These are phyloP conservation scores for Globisporangium spinosum DNA, from an alignment of 352 stramenopile genomes.

Conservation along the genomic window DNA sequence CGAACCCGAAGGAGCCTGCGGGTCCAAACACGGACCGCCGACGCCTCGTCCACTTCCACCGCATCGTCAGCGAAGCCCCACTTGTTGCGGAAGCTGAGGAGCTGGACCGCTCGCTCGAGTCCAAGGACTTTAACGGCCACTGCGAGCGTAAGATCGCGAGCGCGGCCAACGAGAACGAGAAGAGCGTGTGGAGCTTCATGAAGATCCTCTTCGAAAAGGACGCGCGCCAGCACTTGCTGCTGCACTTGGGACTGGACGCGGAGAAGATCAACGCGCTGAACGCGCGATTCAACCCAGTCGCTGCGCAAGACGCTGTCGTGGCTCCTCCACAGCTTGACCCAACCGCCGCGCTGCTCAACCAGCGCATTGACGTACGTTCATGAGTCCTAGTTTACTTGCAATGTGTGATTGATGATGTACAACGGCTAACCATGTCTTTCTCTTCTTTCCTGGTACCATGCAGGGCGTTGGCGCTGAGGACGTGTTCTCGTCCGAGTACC, in stretches of 20 bases:
- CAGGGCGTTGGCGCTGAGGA: slow-evolving; percentile 64
- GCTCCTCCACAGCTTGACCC: slow-evolving; percentile 34
- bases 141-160: slow-evolving; percentile 88
- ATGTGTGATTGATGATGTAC: background rate
- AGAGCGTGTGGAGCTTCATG: slow-evolving; percentile 90
- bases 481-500: slow-evolving; percentile 71
- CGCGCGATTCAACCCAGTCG: slow-evolving; percentile 68
- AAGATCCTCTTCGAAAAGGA: slow-evolving; percentile 95
- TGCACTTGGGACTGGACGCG: slow-evolving; percentile 93
- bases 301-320: slow-evolving; percentile 26
- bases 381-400: slow-evolving; percentile 9
- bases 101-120: slow-evolving; percentile 89
- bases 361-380: slow-evolving; percentile 76
- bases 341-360: slow-evolving; percentile 46
- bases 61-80: slow-evolving; percentile 69
- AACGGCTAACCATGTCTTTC: slow-evolving; percentile 10
- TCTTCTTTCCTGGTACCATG: slow-evolving; percentile 22
- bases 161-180: slow-evolving; percentile 57
- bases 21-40: slow-evolving; percentile 54
- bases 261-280: slow-evolving; percentile 89
- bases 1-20: slow-evolving; percentile 53
- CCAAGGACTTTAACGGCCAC: slow-evolving; percentile 90
- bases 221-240: slow-evolving; percentile 91
- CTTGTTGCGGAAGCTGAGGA: slow-evolving; percentile 86
- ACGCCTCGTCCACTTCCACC: slow-evolving; percentile 78